phyloP scores from a whole-genome alignment of 2,329 filamentous ascomycete species.

The Neurospora sp. region DNA sequence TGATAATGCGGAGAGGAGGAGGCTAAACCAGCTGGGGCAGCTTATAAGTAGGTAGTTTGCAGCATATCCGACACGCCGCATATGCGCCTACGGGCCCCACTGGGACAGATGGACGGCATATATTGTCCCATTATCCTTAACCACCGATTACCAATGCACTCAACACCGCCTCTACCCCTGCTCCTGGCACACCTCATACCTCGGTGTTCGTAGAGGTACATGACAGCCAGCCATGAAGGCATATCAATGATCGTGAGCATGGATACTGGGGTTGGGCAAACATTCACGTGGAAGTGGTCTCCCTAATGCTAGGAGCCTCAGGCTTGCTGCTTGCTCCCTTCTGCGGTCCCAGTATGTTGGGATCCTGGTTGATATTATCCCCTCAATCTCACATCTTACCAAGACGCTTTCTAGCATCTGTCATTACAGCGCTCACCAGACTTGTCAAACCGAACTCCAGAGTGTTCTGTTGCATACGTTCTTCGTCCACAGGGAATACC shows the following conservation, averaged over 20 bases:
- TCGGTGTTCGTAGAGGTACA: not conserved
- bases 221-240: not conserved
- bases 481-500: not conserved
- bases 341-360: not conserved
- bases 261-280: not conserved
- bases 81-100: not conserved
- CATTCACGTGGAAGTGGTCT: not conserved
- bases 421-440: not conserved
- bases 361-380: not conserved
- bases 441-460: not conserved
- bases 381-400: not conserved
- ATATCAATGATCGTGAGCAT: not conserved
- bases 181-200: constrained; percentile 2
- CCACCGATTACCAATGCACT: constrained; percentile 4
- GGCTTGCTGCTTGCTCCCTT: not conserved
- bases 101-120: not conserved
- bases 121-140: not conserved
- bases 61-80: constrained; percentile 4
- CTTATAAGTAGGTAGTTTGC: constrained; percentile 12
- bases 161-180: constrained; percentile 7
- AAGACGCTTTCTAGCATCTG: not conserved
- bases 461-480: not conserved
- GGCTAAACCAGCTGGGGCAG: constrained; percentile 11
- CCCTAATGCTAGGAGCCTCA: not conserved
- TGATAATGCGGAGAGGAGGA: constrained; percentile 10